Evolutionary conservation across 495 filamentous ascomycete genomes (phyloP).

Genomic region (Aspergillus conjunctus): DNA sequence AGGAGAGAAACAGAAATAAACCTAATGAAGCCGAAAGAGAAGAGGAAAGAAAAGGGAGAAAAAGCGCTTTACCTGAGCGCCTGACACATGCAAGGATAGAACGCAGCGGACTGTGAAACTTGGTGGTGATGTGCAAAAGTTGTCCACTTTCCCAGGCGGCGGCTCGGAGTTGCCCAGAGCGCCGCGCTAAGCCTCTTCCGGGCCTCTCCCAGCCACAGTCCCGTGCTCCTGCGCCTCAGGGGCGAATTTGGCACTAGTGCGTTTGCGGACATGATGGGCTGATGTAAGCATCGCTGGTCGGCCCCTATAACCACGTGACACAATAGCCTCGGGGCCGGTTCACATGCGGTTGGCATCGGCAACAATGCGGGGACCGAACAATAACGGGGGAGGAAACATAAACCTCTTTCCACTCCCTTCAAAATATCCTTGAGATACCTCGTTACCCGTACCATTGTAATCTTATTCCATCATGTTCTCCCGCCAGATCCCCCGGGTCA

Average conservation of each 20-base stretch:
- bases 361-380: background rate
- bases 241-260: background rate
- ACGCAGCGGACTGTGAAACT: background rate
- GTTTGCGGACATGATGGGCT: background rate
- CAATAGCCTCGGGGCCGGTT: constrained; percentile 3
- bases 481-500: constrained; percentile 58
- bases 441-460: background rate
- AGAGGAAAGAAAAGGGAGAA: constrained; percentile 6
- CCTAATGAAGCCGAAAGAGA: constrained; percentile 4
- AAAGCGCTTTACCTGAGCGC: constrained; percentile 11
- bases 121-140: constrained; percentile 36
- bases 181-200: constrained; percentile 20
- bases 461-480: constrained; percentile 53
- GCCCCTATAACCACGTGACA: constrained; percentile 4
- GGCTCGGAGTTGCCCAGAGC: constrained; percentile 3
- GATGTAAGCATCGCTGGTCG: background rate
- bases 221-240: constrained; percentile 17
- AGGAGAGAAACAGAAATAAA: constrained; percentile 11
- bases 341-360: constrained; percentile 13
- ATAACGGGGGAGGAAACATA: background rate
- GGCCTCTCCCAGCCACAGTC: constrained; percentile 22
- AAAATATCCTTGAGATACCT: background rate
- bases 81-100: constrained; percentile 1
- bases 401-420: background rate
- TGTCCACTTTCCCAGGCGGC: constrained; percentile 38